Base-by-base conservation (phyloP, 2,329 filamentous ascomycete genomes). In the Karstenula rhodostoma region DNA sequence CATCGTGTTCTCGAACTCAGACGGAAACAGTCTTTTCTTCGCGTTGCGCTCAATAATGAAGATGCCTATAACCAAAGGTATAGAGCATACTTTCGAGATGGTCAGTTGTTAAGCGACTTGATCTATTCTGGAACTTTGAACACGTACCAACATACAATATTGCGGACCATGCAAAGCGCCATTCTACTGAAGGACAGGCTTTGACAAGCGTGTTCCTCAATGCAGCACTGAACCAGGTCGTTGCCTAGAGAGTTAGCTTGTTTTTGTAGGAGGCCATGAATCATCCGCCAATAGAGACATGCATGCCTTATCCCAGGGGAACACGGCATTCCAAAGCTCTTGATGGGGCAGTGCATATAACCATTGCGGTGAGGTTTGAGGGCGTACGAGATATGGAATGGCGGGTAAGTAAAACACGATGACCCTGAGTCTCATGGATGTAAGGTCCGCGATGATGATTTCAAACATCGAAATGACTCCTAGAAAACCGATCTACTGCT, bases 361-460 rank as follows among this genome's bases (percentile, higher is more conserved):
- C 10, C 10, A 13, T 43, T 10, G 44, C 23, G 12, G 4, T 6
- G 42, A 32, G 8, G n/a, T 4, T n/a, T 1, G 46, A 7, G 4
- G 22, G 43, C 50, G 4, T 43, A 53, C 50, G 10, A 53, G 50
- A 25, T 53, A 53, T 4, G 50, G 50, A 1, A 43, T 1, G 13
- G 50, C 50, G 8, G 50, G 50, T 17, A 53, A 22, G n/a, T 53
- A 53, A 13, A 53, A 53, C 35, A 29, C 15, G 7, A 53, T n/a
- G 15, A 53, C 50, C 25, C 50, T 27, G 23, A 42, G 13, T 35
- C 22, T 19, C 23, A 53, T 53, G 22, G 50, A 53, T 8, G 50
- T 53, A 19, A 53, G 25, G 17, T 53, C 50, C 15, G 50, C 50
- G 9, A 53, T 53, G 19, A 53, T 43, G 23, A 53, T 53, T n/a